A percentile compares a stretch with the other conserved stretches of the same genome.
Conservation (phyloP, 805 yeast species). For the Hanseniaspora lindneri region DNA sequence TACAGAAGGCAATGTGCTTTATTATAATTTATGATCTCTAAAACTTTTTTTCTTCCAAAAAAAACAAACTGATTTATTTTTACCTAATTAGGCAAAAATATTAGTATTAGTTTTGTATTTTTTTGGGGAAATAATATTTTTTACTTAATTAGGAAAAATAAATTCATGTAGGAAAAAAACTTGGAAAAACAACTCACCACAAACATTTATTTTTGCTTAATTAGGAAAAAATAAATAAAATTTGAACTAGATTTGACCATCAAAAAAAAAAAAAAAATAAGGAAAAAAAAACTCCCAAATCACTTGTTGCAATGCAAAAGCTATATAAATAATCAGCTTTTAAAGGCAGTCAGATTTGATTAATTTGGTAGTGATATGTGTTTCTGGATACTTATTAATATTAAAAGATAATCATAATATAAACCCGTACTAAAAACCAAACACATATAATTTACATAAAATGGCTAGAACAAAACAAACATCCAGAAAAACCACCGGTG, state of each 20-base stretch:
- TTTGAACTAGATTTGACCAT: no score
- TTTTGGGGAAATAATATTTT: background rate
- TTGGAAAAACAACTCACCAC: no score
- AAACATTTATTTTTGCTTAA: conserved; percentile 6
- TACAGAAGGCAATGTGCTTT: background rate
- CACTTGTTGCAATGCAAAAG: no score
- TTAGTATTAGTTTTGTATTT: background rate
- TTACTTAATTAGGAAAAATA: background rate
- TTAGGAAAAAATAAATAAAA: conserved; percentile 5
- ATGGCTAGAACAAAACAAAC: conserved; percentile 94
- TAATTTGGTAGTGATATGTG: no score
- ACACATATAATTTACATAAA: conserved; percentile 17
- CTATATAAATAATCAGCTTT: background rate
- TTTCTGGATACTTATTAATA: no score
- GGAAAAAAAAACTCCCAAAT: no score
- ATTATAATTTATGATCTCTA: background rate
- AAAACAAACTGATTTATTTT: background rate
- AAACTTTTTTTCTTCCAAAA: background rate
- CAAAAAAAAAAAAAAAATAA: no score
- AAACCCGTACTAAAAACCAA: conserved; percentile 13
- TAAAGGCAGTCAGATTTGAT: no score
- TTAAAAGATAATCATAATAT: background rate
- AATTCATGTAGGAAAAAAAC: no score
- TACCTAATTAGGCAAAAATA: conserved; percentile 1
- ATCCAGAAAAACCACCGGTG: conserved; percentile 91